Evolutionary conservation across 352 stramenopile genomes (phyloP).

Genomic region (Pythium utonaiense): DNA sequence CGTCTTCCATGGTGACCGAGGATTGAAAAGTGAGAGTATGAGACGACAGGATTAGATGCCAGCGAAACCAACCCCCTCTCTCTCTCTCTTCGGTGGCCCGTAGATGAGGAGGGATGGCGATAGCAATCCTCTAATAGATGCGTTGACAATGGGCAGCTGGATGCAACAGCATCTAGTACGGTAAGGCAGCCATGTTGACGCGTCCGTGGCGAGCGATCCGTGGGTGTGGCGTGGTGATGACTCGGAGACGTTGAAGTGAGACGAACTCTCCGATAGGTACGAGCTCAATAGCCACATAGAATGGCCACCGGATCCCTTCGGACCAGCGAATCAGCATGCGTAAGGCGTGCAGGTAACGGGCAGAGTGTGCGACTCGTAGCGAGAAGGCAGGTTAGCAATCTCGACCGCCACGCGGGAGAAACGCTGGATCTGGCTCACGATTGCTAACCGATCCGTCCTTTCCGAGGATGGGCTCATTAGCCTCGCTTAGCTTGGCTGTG

Average conservation of each 20-base stretch:
- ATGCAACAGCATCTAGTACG: no score
- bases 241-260: neutral
- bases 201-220: neutral
- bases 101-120: neutral
- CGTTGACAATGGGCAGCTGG: no score
- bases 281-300: neutral
- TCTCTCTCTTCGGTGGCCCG: no score
- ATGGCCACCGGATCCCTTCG: neutral
- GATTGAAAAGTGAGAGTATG: neutral
- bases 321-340: neutral
- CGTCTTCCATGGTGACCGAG: neutral
- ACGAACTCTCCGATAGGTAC: neutral
- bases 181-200: neutral
- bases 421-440: no score
- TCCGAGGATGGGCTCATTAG: no score
- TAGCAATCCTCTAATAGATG: no score
- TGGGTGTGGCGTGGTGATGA: neutral
- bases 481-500: no score
- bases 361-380: neutral
- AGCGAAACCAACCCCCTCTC: neutral
- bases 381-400: neutral
- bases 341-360: neutral
- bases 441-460: no score
- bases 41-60: neutral
- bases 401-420: no score